Evolutionary conservation across 345 rosid genomes (phyloP), one percentile per base, ranked within the genome.

Genomic region (Lumnitzera racemosa): DNA sequence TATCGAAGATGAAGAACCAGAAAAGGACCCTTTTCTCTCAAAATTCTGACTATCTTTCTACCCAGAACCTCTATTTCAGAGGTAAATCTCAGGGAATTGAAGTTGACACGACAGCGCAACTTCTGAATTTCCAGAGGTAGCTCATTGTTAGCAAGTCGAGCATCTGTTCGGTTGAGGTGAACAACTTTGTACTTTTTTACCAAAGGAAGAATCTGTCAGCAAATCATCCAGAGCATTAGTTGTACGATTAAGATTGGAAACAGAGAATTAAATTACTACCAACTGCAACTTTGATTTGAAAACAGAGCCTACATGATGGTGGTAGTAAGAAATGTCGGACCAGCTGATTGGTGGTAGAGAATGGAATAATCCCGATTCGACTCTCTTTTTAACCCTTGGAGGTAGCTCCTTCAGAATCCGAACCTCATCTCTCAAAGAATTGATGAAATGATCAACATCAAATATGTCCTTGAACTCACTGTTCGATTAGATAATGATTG

Each of bases 381-480:
- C 82, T 67, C 91, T 72, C 68, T 69, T 83, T 81, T 86, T 86
- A 66, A 88, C 73, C 76, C 95, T 78, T 14, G 90, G 94, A 1
- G 99, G 97, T 41, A 94, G 72, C 67, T 84, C 84, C 74, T 77
- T 90, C 61, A 94, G 66, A 63, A 94, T 81, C 0, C 99, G 95
- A 62, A 94, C 95, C 78, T 94, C 96, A 58, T 80, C 96, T 73
- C 97, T 88, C 78, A 94, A 74, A 17, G 99, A 90, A 59, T 72
- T 53, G 59, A 94, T 90, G 83, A 94, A 94, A 72, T 94, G 95
- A 74, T 90, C 79, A 46, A 88, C 86, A 63, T 94, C 89, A 56
- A 94, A 94, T 56, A 94, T 94, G 80, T 94, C 97, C 72, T 86
- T 80, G 70, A 94, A 94, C 74, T 90, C 90, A 67, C 99, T 94